Evolutionary conservation across 108 stramenopile genomes (phyloP), one percentile per base, ranked within the genome.

Genomic region (Cyclotella baltica): DNA sequence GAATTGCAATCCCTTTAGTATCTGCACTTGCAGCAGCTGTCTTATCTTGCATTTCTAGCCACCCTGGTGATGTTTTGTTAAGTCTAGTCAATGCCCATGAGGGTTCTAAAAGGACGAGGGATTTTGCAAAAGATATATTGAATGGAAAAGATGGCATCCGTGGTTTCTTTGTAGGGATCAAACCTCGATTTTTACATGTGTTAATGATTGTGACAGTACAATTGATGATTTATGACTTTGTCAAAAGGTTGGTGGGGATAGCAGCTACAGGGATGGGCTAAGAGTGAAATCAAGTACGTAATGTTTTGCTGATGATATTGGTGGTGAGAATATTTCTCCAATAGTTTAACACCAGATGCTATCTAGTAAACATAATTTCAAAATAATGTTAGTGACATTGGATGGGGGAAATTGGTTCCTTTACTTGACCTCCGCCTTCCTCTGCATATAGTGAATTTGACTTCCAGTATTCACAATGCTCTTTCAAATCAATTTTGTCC

Each of bases 31-130:
- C 86, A 22, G 83, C 92, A 13, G 89, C 90, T 25, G 65, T 98
- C 33, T 50, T 98, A 19, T 92, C 95, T 1, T 92, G 88, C 30
- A 69, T 98, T 16, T 87, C 83, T 40, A 91, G 90, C 56, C 97
- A 98, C 37, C 97, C 97, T 22, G 97, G 97, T 10, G 97, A 98
- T 53, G 90, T 92, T 88, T 62, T 98, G 13, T 81, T 98, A 40
- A 93, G 93, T 67, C 63, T 87, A 13, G 85, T 90, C 30, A 91
- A 90, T 80, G 90, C 93, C 34, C 84, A 89, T 28, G 77, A 87
- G 66, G 87, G 90, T 5, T 61, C 84, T 2, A 65, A 70, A 62
- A 37, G 70, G 23, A 80, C 87, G 22, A 79, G 70, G 28, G 87
- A 90, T 37, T 86, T 92, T 55, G 72, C 76, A 2, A 83, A 73